phyloP scores from a whole-genome alignment of 2,329 filamentous ascomycete genomes.

The Penicillium concentricum region DNA sequence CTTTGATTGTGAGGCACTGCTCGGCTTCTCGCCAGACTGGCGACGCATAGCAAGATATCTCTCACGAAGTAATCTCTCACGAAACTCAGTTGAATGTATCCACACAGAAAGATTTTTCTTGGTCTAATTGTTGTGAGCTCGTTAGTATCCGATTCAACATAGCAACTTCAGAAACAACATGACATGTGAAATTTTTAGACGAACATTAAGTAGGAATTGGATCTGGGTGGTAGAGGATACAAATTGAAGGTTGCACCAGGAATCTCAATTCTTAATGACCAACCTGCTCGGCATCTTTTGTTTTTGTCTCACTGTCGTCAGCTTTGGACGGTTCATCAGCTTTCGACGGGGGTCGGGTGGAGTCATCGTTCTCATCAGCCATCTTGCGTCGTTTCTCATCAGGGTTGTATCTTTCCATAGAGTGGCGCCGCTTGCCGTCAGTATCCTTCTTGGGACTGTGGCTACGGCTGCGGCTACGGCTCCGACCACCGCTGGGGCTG shows the following conservation, averaged over 20 bases:
- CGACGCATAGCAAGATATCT: constrained; percentile 38
- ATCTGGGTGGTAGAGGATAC: background rate
- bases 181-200: background rate
- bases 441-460: constrained; percentile 32
- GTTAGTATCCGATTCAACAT: background rate
- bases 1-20: constrained; percentile 14
- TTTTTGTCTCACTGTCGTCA: constrained; percentile 23
- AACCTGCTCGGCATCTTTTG: constrained; percentile 32
- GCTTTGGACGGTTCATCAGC: constrained; percentile 1
- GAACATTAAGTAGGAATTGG: constrained; percentile 9
- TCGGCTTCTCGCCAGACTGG: constrained; percentile 23
- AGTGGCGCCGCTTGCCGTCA: constrained; percentile 41
- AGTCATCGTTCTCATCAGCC: constrained; percentile 38
- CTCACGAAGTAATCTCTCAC: constrained; percentile 40
- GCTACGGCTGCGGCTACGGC: constrained; percentile 35
- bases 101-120: constrained; percentile 16
- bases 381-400: constrained; percentile 44
- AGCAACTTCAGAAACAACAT: background rate
- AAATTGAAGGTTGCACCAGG: constrained; percentile 5
- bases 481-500: constrained; percentile 24
- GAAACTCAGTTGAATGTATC: constrained; percentile 35
- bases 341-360: constrained; percentile 6
- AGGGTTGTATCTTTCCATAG: constrained; percentile 47
- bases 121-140: background rate
- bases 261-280: constrained; percentile 24